Base-by-base conservation (phyloP, 1,139 yeast species). In the Pichia sorboxylosa region DNA sequence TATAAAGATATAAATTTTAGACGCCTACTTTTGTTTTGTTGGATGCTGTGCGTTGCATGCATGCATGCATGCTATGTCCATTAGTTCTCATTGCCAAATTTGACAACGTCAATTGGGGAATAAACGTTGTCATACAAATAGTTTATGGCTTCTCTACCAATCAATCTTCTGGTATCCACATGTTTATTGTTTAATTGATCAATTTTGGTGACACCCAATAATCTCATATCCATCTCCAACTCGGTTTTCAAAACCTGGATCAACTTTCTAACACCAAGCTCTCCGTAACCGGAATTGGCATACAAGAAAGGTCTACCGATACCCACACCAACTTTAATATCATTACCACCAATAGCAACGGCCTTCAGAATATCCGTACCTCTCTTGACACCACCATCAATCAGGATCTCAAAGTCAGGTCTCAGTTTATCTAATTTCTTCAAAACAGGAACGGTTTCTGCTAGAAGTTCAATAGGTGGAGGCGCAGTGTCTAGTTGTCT, bases 201-300 rank as follows among this genome's bases (percentile, higher is more conserved):
- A 15, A 87, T 59, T 17, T 63, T 64, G 16, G 71, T 73, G 22
- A 71, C 94, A 27, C 96, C 97, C 32, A 87, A 59, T 31, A 85
- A 63, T 43, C 94, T 66, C 96, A 87, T 83, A 55, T 79, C 74
- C 90, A 84, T 81, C 41, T 69, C 73, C 53, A 87, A 55, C 52
- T 87, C 97, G 39, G 78, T 85, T 49, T 76, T 79, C 45, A 87
- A 62, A 30, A 84, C 59, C 47, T 79, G 85, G 43, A 81, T 76
- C 7, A 93, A 90, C 45, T 70, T 72, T 35, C 63, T 62, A 13
- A 85, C 94, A 39, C 96, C 96, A 7, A 66, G 75, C 41, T 70
- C 84, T 13, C 90, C 90, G 44, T 77, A 79, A 1, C 79, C 65
- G 14, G 81, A 69, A 75, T 77, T 73, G 33, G 87, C 84, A 46